A percentile compares a stretch with the other conserved stretches of the same genome.
These are phyloP conservation scores for Sanghuangporus weigelae DNA, from an alignment of 1,284 basidiomycete species.

Conservation along the genomic window DNA sequence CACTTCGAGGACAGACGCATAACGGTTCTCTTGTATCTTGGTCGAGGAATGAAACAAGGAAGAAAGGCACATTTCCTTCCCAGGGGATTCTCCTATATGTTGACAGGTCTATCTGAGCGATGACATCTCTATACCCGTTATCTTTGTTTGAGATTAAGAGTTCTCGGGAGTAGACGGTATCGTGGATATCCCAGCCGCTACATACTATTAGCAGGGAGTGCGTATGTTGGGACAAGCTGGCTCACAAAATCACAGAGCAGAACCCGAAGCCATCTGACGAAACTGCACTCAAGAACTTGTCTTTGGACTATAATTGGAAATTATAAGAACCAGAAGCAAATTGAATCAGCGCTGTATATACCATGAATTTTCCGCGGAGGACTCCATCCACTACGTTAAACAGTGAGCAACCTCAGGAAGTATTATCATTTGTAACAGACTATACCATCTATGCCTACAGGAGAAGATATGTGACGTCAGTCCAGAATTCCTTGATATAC, in stretches of 20 bases:
- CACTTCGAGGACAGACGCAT: slow-evolving; percentile 79
- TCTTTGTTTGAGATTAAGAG: slow-evolving; percentile 84
- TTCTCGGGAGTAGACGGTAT: slow-evolving; percentile 77
- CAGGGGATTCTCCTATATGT: slow-evolving; percentile 87
- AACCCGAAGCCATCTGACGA: slow-evolving; percentile 86
- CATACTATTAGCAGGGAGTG: slow-evolving; percentile 1
- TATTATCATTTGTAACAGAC: background rate
- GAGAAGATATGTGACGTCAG: background rate
- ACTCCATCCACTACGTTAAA: slow-evolving; percentile 77
- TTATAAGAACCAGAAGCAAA: background rate
- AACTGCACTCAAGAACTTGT: slow-evolving; percentile 87
- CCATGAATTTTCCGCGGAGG: slow-evolving; percentile 91
- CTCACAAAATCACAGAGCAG: slow-evolving; percentile 86
- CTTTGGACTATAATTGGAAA: slow-evolving; percentile 58
- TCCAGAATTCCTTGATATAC: background rate
- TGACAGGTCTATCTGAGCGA: slow-evolving; percentile 80
- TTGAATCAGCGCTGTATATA: slow-evolving; percentile 27
- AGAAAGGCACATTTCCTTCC: slow-evolving; percentile 91
- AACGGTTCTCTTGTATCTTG: slow-evolving; percentile 76
- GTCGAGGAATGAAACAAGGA: slow-evolving; percentile 86
- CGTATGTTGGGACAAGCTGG: slow-evolving; percentile 14
- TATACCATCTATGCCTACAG: slow-evolving; percentile 30
- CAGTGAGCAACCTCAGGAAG: background rate
- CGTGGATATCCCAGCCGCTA: slow-evolving; percentile 88
- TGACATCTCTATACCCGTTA: slow-evolving; percentile 89